A percentile compares a stretch with the other conserved stretches of the same genome.
Conservation (phyloP, 768 basidiomycete species). For the Podaxis sp. region DNA sequence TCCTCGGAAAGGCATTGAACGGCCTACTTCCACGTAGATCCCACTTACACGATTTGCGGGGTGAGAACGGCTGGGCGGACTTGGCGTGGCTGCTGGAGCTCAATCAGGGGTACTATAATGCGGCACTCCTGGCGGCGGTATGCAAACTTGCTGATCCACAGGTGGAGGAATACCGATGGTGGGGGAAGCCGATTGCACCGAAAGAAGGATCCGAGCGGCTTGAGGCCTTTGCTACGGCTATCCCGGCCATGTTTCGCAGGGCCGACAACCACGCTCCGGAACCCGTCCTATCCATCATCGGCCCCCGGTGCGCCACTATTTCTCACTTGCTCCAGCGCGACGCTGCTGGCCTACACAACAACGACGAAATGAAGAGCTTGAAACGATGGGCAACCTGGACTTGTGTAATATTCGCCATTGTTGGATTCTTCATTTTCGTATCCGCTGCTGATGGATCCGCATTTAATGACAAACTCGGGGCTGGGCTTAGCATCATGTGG, state of each 20-base stretch:
- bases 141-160: conserved; percentile 13
- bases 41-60: conserved; percentile 11
- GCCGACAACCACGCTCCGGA: neutral
- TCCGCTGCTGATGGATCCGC: too few relatives aligned
- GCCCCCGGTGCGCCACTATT: conserved; percentile 8
- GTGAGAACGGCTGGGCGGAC: conserved; percentile 19
- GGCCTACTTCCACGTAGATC: conserved; percentile 20
- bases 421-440: neutral
- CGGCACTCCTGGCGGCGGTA: conserved; percentile 20
- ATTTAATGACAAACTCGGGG: too few relatives aligned
- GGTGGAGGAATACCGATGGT: conserved; percentile 10
- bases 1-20: conserved; percentile 21
- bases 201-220: conserved; percentile 10
- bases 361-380: neutral
- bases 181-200: conserved; percentile 10
- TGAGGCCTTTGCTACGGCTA: conserved; percentile 8
- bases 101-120: conserved; percentile 23
- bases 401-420: neutral
- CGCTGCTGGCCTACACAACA: neutral
- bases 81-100: conserved; percentile 23
- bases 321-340: conserved; percentile 10
- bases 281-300: conserved; percentile 12
- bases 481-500: neutral
- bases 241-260: conserved; percentile 1
- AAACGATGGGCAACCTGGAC: neutral